Conservation (phyloP, 352 stramenopile genomes). For the Blastocystis sp. region DNA sequence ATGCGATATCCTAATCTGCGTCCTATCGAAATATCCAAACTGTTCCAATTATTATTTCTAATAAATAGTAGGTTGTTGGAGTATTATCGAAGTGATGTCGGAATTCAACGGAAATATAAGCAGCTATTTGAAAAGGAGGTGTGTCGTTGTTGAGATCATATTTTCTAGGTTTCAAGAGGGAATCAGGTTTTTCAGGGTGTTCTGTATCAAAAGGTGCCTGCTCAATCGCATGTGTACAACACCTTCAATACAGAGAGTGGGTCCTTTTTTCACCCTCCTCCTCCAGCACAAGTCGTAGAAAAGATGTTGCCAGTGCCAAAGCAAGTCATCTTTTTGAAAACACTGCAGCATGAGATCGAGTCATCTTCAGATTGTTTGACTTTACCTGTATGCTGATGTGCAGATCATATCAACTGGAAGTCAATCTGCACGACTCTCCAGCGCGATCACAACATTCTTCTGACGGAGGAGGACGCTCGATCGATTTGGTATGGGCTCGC, state of each 20-base stretch:
- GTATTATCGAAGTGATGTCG: constrained; percentile 28
- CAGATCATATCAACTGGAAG: constrained; percentile 52
- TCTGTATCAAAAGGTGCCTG: too few species aligned
- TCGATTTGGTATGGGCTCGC: constrained; percentile 4
- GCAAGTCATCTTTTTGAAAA: background rate
- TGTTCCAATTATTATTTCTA: background rate
- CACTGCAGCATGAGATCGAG: background rate
- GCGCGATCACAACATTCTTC: background rate
- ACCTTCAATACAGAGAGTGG: too few species aligned
- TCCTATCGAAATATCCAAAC: background rate
- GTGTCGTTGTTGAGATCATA: background rate
- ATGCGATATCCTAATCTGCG: background rate
- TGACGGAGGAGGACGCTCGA: constrained; percentile 24
- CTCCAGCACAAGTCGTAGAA: background rate
- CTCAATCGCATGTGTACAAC: too few species aligned
- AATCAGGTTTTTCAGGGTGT: background rate
- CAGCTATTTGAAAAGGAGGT: constrained; percentile 53
- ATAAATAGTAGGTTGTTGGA: constrained; percentile 32
- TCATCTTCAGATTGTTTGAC: background rate
- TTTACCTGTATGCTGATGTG: background rate
- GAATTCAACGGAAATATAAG: constrained; percentile 52
- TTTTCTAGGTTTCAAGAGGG: background rate
- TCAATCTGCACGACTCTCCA: background rate
- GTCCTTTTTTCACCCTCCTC: background rate
- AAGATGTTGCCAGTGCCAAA: background rate